Evolutionary conservation across 768 basidiomycete species (phyloP).

Genomic region (Suillus bovinus): DNA sequence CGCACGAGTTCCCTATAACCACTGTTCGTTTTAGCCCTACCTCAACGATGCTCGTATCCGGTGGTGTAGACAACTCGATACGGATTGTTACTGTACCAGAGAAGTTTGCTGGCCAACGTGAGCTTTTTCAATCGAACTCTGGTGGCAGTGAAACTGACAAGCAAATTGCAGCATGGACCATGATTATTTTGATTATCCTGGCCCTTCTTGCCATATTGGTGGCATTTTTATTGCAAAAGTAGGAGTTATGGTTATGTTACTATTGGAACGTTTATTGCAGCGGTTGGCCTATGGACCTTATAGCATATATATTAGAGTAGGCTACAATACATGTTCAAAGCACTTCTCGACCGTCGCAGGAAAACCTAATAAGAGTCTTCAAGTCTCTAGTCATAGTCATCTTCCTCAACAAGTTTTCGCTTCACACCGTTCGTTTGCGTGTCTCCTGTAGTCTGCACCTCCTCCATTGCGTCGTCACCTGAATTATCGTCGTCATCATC

Average conservation of each 20-base stretch:
- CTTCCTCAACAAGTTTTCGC: constrained; percentile 82
- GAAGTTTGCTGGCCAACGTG: constrained; percentile 51
- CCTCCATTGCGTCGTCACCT: constrained; percentile 73
- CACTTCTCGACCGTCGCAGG: not conserved
- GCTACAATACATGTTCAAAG: constrained; percentile 15
- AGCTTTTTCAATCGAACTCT: constrained; percentile 30
- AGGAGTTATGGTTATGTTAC: not conserved
- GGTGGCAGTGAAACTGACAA: constrained; percentile 11
- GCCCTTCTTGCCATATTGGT: constrained; percentile 44
- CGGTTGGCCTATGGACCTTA: not conserved
- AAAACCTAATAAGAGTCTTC: not conserved
- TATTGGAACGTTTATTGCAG: not conserved
- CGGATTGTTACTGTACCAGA: constrained; percentile 77
- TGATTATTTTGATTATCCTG: constrained; percentile 41
- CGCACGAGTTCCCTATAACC: constrained; percentile 94
- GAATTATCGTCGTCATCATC: constrained; percentile 57
- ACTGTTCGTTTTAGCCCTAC: constrained; percentile 86
- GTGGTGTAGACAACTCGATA: constrained; percentile 87
- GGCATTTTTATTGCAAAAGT: constrained; percentile 40
- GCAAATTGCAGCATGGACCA: constrained; percentile 37
- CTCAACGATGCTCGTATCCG: constrained; percentile 79
- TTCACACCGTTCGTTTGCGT: constrained; percentile 66
- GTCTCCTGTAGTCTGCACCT: constrained; percentile 55
- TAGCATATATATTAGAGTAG: constrained; percentile 31
- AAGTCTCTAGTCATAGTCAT: constrained; percentile 70